Evolutionary conservation across 2,329 filamentous ascomycete species (phyloP), one percentile per base, ranked within the genome.

Genomic region (Calonectria henricotiae): DNA sequence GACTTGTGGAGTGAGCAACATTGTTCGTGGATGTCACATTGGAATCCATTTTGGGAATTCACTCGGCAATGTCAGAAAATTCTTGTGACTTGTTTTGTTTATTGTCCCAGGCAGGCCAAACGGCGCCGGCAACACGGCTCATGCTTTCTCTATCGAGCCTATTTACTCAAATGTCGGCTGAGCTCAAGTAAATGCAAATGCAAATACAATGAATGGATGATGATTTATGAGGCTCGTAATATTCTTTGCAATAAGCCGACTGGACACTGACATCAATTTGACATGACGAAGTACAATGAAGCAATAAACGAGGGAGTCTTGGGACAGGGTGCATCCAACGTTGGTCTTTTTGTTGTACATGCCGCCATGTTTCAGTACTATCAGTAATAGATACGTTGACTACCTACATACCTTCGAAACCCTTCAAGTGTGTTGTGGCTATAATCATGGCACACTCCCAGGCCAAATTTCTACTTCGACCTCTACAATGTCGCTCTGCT

Each of bases 401-500:
- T 25, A 12, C 20, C 8, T 46, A 17, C 9, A 20, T 6, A 1
- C 43, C 23, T 23, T 7, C 5, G 11, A 23, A 8, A 11, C 17
- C 39, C 15, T 41, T 9, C 13, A 41, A 23, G n/a, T 7, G 25
- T 17, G 23, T 3, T 54, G 12, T 54, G n/a, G 6, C 20, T 20
- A 30, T 7, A 17, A 23, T n/a, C n/a, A 23, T 11, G 12, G 7
- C 32, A 15, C 20, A 15, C 25, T 17, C 32, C 5, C 30, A 11
- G 68, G 68, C 68, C 68, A 67, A 5, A 70, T 27, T 44, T 70
- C 68, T 5, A 70, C 37, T 17, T 70, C 46, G n/a, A 63, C 68
- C 17, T 67, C 58, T 3, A 64, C 64, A 63, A 70, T 46, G 6
- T 70, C 68, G 4, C 41, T 27, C 4, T 61, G 64, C 5, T 25